Percentiles rank a stretch among this genome's conserved stretches.
These are phyloP conservation scores for Fusarium clavum DNA, from an alignment of 2,329 filamentous ascomycete species.

Conservation along the genomic window DNA sequence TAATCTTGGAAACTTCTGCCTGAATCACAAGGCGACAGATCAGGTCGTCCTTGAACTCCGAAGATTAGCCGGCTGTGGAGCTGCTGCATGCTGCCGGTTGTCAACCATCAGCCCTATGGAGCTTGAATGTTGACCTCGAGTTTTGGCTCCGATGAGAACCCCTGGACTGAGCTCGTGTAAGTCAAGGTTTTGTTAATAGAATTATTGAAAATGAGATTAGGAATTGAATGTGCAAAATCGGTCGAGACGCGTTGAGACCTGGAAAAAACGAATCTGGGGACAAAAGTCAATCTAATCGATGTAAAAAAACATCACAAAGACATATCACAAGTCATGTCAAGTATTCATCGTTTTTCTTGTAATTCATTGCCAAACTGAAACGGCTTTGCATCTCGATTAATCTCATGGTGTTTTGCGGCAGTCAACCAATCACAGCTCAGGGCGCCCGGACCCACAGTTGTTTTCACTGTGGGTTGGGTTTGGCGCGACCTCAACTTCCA, in stretches of 20 bases:
- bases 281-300: not conserved
- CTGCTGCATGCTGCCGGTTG: constrained; percentile 3
- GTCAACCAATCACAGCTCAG: constrained; percentile 29
- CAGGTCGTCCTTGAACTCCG: not conserved
- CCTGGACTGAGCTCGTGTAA: constrained; percentile 40
- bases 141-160: constrained; percentile 43
- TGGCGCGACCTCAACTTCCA: constrained; percentile 27
- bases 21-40: not conserved
- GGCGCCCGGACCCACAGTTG: not conserved
- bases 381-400: constrained; percentile 13
- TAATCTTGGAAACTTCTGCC: constrained; percentile 1
- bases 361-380: constrained; percentile 18
- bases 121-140: constrained; percentile 47
- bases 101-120: constrained; percentile 47
- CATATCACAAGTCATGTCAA: constrained; percentile 8
- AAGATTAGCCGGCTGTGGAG: constrained; percentile 2
- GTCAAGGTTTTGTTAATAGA: constrained; percentile 21
- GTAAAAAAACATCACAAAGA: not conserved
- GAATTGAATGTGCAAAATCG: constrained; percentile 35
- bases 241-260: constrained; percentile 12
- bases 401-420: not conserved
- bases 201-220: constrained; percentile 11
- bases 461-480: constrained; percentile 26
- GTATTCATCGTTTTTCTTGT: constrained; percentile 18
- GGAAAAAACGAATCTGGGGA: constrained; percentile 9